Evolutionary conservation across 306 rosid species (phyloP), one percentile per base, ranked within the genome.

Genomic region (Dryas drummondii): DNA sequence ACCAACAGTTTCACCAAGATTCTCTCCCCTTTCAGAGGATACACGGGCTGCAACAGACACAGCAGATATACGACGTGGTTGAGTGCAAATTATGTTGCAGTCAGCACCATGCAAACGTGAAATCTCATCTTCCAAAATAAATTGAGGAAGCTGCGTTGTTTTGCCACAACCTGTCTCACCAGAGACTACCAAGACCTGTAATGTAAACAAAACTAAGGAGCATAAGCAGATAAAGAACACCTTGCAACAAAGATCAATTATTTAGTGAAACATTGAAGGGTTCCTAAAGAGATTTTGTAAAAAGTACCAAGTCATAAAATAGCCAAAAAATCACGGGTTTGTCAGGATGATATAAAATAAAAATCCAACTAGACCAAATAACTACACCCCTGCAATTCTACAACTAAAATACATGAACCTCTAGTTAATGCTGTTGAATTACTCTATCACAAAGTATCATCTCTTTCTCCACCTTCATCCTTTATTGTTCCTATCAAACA

Each of bases 131-230:
- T 91, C 98, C 63, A 94, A 80, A 83, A 94, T 94, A 77, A 91
- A 94, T 61, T 90, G 98, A 69, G 98, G 91, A 68, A 91, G 89
- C 76, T 91, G 98, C 4, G 98, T 94, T 83, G 98, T 94, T 84
- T 94, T 94, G 66, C 98, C 98, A 78, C 97, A 91, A 67, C 98
- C 97, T 63, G 98, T 94, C 91, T 88, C 97, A 83, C 98, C 98
- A 46, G 98, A 94, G 88, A 94, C 96, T 85, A 94, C 96, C 82
- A 94, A 72, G 77, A 91, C 97, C 98, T 94, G 85, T 9, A 76
- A 66, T 67, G 53, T 60, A 80, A 56, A 83, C 69, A 78, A 79
- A 70, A 69, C 72, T 75, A 80, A 61, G 9, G 4, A 60, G 42
- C 19, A 51, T 75, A 62, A 17, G 65, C 57, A 46, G 40, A 63